Percentiles rank a stretch among this genome's conserved stretches.
Evolutionary conservation across 495 filamentous ascomycete species (phyloP).

Genomic region (Aspergillus steynii): DNA sequence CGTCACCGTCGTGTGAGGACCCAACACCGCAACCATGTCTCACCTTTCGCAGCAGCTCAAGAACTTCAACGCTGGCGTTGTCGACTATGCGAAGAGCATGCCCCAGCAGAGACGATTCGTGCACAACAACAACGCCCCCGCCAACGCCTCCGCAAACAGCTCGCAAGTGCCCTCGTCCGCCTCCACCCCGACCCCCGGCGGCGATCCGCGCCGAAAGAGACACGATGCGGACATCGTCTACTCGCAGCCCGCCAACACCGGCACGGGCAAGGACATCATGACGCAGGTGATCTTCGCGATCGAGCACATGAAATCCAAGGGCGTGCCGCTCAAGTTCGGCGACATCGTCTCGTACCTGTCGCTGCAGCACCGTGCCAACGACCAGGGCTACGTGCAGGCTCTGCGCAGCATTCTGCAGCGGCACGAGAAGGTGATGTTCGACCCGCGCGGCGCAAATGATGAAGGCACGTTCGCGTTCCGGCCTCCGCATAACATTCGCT

Average conservation of each 20-base stretch:
- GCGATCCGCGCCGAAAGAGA: constrained; percentile 60
- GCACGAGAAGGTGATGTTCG: constrained; percentile 71
- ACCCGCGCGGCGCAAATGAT: constrained; percentile 58
- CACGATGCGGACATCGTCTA: constrained; percentile 61
- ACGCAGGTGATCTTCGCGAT: constrained; percentile 83
- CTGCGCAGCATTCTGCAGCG: constrained; percentile 43
- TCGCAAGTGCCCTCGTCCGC: constrained; percentile 42
- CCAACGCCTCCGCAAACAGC: constrained; percentile 31
- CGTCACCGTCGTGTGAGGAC: not conserved
- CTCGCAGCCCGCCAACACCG: constrained; percentile 76
- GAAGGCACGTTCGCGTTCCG: constrained; percentile 73
- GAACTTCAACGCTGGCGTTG: constrained; percentile 48
- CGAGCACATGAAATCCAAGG: constrained; percentile 78
- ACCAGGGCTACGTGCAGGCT: constrained; percentile 46
- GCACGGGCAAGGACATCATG: constrained; percentile 75
- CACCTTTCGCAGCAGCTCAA: constrained; percentile 50
- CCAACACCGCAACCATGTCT: constrained; percentile 36
- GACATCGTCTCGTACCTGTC: constrained; percentile 79
- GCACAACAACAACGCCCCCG: constrained; percentile 24
- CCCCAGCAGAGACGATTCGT: constrained; percentile 45
- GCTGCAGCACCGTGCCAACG: constrained; percentile 53
- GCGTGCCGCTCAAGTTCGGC: constrained; percentile 63
- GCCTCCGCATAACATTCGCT: constrained; percentile 76
- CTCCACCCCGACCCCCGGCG: constrained; percentile 38
- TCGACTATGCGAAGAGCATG: constrained; percentile 44